Evolutionary conservation across 2,329 filamentous ascomycete species (phyloP), one percentile per base, ranked within the genome.

Genomic region (Aspergillus versicolor): DNA sequence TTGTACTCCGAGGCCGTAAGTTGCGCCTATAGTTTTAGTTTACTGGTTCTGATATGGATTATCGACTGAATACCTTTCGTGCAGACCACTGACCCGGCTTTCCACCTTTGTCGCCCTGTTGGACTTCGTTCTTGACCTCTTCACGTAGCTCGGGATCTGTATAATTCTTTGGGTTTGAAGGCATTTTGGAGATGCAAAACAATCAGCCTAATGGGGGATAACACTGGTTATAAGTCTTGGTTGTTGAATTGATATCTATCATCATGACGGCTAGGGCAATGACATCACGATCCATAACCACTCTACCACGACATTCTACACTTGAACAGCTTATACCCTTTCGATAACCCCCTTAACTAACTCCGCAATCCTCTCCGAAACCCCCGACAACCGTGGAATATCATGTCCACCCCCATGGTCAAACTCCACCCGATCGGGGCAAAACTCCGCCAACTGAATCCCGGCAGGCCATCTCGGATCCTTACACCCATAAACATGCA

Each of bases 61-160:
- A 32, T 13, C 12, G 15, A 46, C 37, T 38, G 22, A 30, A 27
- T 61, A 76, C 77, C 69, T 80, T 81, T 27, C 77, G 70, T 3
- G 79, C 78, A 45, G 76, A 78, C 78, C 78, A 80, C 71, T 81
- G 77, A 2, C 78, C 77, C 13, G 78, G 77, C 34, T 73, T 74
- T 9, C 78, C 78, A 38, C 78, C 79, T 59, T 81, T 81, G 59
- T 79, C 77, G 43, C 73, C 61, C 4, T 73, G 61, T 45, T 80
- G 71, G 45, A 81, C 72, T 59, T 80, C 77, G 53, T 79, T 69
- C 64, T 81, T 80, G 58, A 80, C 69, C 59, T 80, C 62, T 44
- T 80, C 74, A 21, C 77, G 71, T 12, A 80, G 72, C 53, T 80
- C 64, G 1, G 78, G 78, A 55, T 80, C 75, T 40, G 73, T 78